A percentile compares a stretch with the other conserved stretches of the same genome.
phyloP scores from a whole-genome alignment of 805 yeast genomes.

The Tetrapisispora arboricola region DNA sequence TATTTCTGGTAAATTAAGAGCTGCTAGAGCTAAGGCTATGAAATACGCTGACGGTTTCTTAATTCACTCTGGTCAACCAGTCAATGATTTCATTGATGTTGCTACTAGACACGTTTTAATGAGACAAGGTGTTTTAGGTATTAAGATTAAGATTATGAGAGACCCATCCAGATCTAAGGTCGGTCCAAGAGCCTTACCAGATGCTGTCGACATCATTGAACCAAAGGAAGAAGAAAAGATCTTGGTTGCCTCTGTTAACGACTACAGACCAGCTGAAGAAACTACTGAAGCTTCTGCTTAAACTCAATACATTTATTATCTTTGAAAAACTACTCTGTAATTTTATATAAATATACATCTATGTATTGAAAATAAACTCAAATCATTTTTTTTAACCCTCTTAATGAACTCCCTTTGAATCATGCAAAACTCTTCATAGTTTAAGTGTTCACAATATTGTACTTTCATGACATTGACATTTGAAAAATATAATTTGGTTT shows the following conservation, averaged over 20 bases:
- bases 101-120: slow-evolving; percentile 99
- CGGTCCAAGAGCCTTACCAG: slow-evolving; percentile 93
- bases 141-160: slow-evolving; percentile 98
- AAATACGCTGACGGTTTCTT: slow-evolving; percentile 99
- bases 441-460: too few relatives aligned
- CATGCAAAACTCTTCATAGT: too few relatives aligned
- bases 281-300: slow-evolving; percentile 18
- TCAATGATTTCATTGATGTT: slow-evolving; percentile 93
- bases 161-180: slow-evolving; percentile 82
- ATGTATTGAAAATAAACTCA: slow-evolving; percentile 1
- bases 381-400: neutral
- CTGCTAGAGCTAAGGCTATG: slow-evolving; percentile 99
- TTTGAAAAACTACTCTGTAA: neutral
- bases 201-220: slow-evolving; percentile 82
- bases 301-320: slow-evolving; percentile 1
- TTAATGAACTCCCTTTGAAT: too few relatives aligned
- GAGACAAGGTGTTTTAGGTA: slow-evolving; percentile 99
- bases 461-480: too few relatives aligned
- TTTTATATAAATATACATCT: too few relatives aligned
- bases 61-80: slow-evolving; percentile 99
- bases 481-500: too few relatives aligned
- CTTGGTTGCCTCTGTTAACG: slow-evolving; percentile 73
- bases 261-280: slow-evolving; percentile 40
- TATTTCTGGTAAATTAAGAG: slow-evolving; percentile 98
- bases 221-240: slow-evolving; percentile 89